Base-by-base conservation (phyloP, 1,284 basidiomycete species). In the Hypsizygus ulmarius region DNA sequence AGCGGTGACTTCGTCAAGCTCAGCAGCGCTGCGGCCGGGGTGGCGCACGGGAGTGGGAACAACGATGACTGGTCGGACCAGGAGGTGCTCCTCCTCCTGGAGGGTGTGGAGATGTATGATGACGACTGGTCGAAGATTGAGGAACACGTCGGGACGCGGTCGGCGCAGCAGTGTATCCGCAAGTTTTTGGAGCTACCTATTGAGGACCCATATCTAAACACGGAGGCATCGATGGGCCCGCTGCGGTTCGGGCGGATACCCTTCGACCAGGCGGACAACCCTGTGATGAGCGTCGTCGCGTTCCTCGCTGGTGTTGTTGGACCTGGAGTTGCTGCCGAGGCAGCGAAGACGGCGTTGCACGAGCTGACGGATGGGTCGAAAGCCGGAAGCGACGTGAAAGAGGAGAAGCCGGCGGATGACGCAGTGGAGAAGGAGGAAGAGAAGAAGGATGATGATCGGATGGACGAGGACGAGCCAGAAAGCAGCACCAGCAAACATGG, bases 1-100 rank as follows among this genome's bases (percentile, higher is more conserved):
- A 93, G 90, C 44, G 96, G 95, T 28, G 95, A 98, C 72, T 99
- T 99, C 71, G 91, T 99, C 53, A 92, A 93, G 60, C 79, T 99
- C 51, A 84, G 87, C 33, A 71, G 72, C 14, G 75, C 72, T 5
- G 62, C 76, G 11, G 69, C 71, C 11, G 61, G 53, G 10, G 57
- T 66, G 3, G 55, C 66, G 1, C 75, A 77, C 37, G 71, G 70
- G 3, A 70, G 66, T 7, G 72, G 73, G 0, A 71, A 68, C 15
- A 78, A 79, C 36, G 81, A 87, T 55, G 85, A 88, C 55, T 99
- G 97, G 97, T 79, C 83, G 3, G 94, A 97, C 64, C 88, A 94
- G 63, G 97, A 99, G 69, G 79, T 89, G 14, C 70, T 99, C 10
- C 71, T 92, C 2, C 75, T 99, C 11, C 78, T 99, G 14, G 96